Evolutionary conservation across 2,329 filamentous ascomycete species (phyloP).

Genomic region (Aspergillus brasiliensis): DNA sequence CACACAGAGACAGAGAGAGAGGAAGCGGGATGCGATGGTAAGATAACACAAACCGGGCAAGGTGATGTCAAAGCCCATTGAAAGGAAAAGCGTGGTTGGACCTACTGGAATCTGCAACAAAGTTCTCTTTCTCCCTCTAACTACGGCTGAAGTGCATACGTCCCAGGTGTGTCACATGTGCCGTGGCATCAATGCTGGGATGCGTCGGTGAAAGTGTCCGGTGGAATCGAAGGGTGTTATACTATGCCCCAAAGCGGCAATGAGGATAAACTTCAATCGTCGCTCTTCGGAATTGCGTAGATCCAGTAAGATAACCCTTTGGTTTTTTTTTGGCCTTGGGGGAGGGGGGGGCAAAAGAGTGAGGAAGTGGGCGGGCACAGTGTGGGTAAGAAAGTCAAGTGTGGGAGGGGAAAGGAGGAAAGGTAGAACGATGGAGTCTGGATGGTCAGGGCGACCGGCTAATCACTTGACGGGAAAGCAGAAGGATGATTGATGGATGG

Average conservation of each 20-base stretch:
- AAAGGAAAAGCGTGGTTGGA: not conserved
- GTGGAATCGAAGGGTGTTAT: not conserved
- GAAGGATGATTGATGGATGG: not conserved
- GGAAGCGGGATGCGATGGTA: not conserved
- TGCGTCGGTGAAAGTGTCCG: not conserved
- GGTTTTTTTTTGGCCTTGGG: not conserved
- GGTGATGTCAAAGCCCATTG: not conserved
- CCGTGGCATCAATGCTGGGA: conserved; percentile 1
- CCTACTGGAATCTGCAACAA: conserved; percentile 3
- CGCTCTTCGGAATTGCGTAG: not conserved
- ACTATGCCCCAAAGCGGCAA: not conserved
- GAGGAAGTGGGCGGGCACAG: not conserved
- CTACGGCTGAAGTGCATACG: conserved; percentile 1
- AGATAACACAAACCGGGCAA: not conserved
- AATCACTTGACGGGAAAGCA: not conserved
- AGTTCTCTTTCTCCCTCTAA: not conserved
- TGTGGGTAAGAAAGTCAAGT: not conserved
- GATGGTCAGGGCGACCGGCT: conserved; percentile 2
- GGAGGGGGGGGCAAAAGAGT: not conserved
- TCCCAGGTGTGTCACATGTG: not conserved
- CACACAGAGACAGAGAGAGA: not conserved
- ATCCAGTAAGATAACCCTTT: not conserved
- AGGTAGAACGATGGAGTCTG: not conserved
- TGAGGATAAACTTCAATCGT: not conserved
- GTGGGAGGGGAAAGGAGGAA: not conserved